Percentiles rank a stretch among this genome's conserved stretches.
Evolutionary conservation across 2,329 filamentous ascomycete species (phyloP).

Genomic region (Trichophyton simii): DNA sequence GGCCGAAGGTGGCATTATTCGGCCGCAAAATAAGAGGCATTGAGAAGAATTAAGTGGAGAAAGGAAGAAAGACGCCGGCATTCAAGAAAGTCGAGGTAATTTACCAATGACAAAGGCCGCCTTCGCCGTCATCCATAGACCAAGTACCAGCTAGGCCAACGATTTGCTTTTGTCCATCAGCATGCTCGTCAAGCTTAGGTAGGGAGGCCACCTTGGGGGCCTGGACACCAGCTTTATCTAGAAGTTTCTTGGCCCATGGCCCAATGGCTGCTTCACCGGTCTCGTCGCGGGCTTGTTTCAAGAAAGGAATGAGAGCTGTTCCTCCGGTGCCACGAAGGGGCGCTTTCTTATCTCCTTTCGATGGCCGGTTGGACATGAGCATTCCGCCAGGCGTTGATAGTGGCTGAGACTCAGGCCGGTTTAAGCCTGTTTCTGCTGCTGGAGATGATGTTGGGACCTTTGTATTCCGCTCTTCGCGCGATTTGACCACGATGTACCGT

Average conservation of each 20-base stretch:
- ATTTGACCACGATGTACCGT: slow-evolving; percentile 86
- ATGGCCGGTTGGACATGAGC: neutral
- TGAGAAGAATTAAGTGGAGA: neutral
- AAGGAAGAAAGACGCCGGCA: neutral
- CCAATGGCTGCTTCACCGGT: slow-evolving; percentile 82
- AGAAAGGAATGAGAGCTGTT: slow-evolving; percentile 83
- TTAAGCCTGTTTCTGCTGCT: neutral
- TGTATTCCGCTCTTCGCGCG: slow-evolving; percentile 57
- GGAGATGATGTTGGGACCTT: slow-evolving; percentile 34
- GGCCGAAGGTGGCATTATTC: neutral
- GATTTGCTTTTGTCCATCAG: slow-evolving; percentile 44
- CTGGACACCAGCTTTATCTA: slow-evolving; percentile 20
- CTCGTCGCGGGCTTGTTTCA: slow-evolving; percentile 94
- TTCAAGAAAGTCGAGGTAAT: neutral
- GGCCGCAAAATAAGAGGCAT: neutral
- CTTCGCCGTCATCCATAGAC: slow-evolving; percentile 74
- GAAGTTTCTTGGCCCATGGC: slow-evolving; percentile 46
- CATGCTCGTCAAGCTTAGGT: slow-evolving; percentile 42
- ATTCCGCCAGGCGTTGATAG: slow-evolving; percentile 29
- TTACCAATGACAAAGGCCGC: slow-evolving; percentile 46
- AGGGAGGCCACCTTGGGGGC: slow-evolving; percentile 30
- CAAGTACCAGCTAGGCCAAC: slow-evolving; percentile 72
- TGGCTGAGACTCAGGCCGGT: slow-evolving; percentile 20
- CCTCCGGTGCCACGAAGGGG: slow-evolving; percentile 82
- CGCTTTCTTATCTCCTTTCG: slow-evolving; percentile 32